Conservation (phyloP, 495 filamentous ascomycete genomes). For the Trichoderma erinaceum region DNA sequence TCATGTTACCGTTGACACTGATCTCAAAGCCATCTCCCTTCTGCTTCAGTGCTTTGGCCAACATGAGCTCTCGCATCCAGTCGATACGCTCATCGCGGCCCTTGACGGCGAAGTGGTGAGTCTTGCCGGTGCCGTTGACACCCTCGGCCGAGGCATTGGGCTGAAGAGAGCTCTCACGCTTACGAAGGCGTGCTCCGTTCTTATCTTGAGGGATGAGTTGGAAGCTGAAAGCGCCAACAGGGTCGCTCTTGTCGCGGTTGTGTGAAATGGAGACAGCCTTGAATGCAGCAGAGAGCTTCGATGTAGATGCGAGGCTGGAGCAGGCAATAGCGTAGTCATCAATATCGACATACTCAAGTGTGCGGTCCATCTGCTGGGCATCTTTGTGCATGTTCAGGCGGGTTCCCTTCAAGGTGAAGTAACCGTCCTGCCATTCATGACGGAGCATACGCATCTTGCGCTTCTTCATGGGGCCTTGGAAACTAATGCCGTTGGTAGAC, state of each 20-base stretch:
- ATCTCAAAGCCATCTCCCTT: constrained; percentile 76
- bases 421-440: constrained; percentile 89
- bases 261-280: constrained; percentile 68
- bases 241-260: constrained; percentile 36
- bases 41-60: constrained; percentile 81
- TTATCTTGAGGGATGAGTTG: constrained; percentile 75
- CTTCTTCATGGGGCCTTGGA: constrained; percentile 90
- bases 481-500: constrained; percentile 44
- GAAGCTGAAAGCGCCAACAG: constrained; percentile 72
- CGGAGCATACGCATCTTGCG: constrained; percentile 81
- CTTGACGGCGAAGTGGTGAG: constrained; percentile 91
- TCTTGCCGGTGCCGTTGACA: constrained; percentile 61
- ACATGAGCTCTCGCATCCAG: constrained; percentile 98
- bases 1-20: constrained; percentile 73
- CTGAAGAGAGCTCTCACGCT: constrained; percentile 36
- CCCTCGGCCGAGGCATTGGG: constrained; percentile 24
- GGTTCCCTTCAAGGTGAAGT: constrained; percentile 81
- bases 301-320: constrained; percentile 61
- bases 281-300: constrained; percentile 81
- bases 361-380: constrained; percentile 46
- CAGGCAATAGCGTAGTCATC: constrained; percentile 94
- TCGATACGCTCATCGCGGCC: constrained; percentile 84
- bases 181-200: constrained; percentile 39
- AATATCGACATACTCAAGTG: constrained; percentile 82
- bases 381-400: constrained; percentile 76